Conservation (phyloP, 768 basidiomycete genomes). For the Candolleomyces eurysporus region DNA sequence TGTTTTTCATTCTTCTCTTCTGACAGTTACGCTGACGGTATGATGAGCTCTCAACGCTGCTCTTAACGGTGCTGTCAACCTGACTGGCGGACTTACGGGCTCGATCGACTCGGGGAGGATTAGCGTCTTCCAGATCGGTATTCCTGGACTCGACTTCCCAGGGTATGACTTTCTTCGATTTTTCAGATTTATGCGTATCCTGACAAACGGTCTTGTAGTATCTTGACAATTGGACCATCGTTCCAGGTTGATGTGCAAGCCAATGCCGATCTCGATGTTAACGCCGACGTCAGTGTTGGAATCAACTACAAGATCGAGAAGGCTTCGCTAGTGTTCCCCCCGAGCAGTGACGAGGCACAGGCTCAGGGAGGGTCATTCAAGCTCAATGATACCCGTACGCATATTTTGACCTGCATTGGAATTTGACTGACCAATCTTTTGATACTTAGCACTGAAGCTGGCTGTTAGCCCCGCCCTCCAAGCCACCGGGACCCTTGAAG, state of each 20-base stretch:
- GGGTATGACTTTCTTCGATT: conserved; percentile 29
- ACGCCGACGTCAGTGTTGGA: conserved; percentile 39
- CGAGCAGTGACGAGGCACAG: conserved; percentile 18
- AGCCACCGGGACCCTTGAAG: conserved; percentile 39
- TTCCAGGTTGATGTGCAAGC: conserved; percentile 42
- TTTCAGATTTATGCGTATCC: neutral
- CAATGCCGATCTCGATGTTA: conserved; percentile 31
- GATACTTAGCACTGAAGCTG: conserved; percentile 35
- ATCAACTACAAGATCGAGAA: conserved; percentile 42
- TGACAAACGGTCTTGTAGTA: conserved; percentile 20
- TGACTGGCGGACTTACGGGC: conserved; percentile 38
- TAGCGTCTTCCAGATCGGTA: conserved; percentile 36
- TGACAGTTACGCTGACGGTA: neutral
- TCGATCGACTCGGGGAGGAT: conserved; percentile 42
- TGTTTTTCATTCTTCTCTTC: conserved; percentile 5
- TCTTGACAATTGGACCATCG: conserved; percentile 47
- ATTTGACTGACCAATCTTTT: too few relatives aligned
- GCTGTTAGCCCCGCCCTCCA: conserved; percentile 37
- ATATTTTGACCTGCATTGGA: neutral
- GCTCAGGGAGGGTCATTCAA: conserved; percentile 25
- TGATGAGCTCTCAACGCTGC: conserved; percentile 31
- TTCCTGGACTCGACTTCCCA: conserved; percentile 50
- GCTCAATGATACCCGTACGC: conserved; percentile 42
- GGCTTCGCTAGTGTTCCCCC: conserved; percentile 44
- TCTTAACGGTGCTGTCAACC: conserved; percentile 35